Percentiles rank a stretch among this genome's conserved stretches.
phyloP scores from a whole-genome alignment of 2,329 filamentous ascomycete species.

The Bisporella sp. region DNA sequence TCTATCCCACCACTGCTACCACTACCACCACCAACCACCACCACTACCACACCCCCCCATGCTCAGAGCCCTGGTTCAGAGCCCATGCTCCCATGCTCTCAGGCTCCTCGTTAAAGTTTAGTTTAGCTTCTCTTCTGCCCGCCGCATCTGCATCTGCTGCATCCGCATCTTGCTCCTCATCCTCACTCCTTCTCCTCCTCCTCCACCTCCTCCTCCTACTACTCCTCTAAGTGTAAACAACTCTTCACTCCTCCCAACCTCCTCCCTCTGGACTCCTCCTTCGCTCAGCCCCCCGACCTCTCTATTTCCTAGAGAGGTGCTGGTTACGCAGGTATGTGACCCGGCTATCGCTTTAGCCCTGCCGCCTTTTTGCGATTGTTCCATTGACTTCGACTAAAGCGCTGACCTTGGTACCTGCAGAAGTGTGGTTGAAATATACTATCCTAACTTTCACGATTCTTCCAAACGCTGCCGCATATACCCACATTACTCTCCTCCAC shows the following conservation, averaged over 20 bases:
- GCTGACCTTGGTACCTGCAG: constrained; percentile 29
- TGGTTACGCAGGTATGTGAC: constrained; percentile 11
- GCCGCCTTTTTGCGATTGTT: constrained; percentile 14
- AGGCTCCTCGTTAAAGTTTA: too few species aligned
- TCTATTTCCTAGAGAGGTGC: constrained; percentile 19
- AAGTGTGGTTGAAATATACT: constrained; percentile 25
- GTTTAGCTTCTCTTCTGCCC: too few species aligned
- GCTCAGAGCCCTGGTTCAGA: too few species aligned
- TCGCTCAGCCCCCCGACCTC: constrained; percentile 20
- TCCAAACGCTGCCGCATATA: background rate
- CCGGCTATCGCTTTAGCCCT: background rate
- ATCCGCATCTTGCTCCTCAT: constrained; percentile 4
- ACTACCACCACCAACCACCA: too few species aligned
- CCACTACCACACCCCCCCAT: too few species aligned
- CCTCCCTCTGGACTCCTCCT: constrained; percentile 21
- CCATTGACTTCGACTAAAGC: constrained; percentile 15
- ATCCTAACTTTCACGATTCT: constrained; percentile 16
- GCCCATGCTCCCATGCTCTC: too few species aligned
- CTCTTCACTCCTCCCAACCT: constrained; percentile 12
- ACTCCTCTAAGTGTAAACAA: constrained; percentile 9
- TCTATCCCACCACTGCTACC: too few species aligned
- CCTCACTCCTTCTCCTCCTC: constrained; percentile 21
- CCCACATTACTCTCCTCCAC: background rate
- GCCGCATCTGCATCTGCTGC: too few species aligned
- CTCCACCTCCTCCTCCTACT: constrained; percentile 19